Base-by-base conservation (phyloP, 306 rosid genomes). In the Acacia crassicarpa region DNA sequence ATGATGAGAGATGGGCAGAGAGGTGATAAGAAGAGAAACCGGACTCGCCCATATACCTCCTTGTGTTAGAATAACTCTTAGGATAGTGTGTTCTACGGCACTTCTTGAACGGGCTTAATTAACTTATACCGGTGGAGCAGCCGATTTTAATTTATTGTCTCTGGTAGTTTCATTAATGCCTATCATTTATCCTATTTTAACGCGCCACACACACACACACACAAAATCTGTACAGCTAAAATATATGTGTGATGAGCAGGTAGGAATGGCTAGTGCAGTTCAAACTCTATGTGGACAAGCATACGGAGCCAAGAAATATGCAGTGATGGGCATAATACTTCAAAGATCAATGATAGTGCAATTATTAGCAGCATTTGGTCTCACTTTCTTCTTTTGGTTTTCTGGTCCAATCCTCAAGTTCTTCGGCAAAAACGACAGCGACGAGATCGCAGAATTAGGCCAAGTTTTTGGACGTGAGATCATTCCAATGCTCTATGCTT, bases 241-340 rank as follows among this genome's bases (percentile, higher is more conserved):
- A 43, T 91, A 25, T 61, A 25, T 48, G 19, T 48, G n/a, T 25
- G 17, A 33, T 27, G 17, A 62, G 19, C n/a, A 62, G 68, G 68
- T 5, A 72, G 97, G 95, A 1, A 91, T 93, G 95, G 95, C 95
- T 1, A 87, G 91, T 85, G 95, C 94, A 1, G 95, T 90, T 70
- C 95, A 91, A 86, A 93, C 94, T 8, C 88, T 93, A 32, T 93
- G 96, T 56, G 94, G 97, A 14, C 96, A 90, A 82, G 95, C 97
- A 33, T 90, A 88, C 53, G 95, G 94, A n/a, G 97, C 97, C 3
- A 89, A 77, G 23, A 92, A 86, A 38, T 32, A 83, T 44, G 68
- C 78, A 53, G 81, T 88, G 49, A 93, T 93, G 97, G 86, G 94
- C 10, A 77, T 90, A 69, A 90, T 89, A 68, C 27, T 19, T 6